Evolutionary conservation across 2,329 filamentous ascomycete species (phyloP), one percentile per base, ranked within the genome.

Genomic region (Neopestalotiopsis sp.): DNA sequence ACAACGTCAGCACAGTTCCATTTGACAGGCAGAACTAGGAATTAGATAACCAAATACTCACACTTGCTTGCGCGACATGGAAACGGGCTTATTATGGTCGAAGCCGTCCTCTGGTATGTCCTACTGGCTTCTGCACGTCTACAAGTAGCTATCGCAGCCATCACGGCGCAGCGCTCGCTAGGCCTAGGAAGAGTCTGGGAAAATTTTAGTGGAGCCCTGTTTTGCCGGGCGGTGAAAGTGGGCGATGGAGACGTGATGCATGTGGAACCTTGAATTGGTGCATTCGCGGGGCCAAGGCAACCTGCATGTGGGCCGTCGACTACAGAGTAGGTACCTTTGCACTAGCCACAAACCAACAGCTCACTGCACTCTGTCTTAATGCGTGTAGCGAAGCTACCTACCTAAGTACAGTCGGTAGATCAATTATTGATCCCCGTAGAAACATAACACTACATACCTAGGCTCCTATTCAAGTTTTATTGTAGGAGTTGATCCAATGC

Each of bases 121-220:
- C 28, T 62, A 32, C 9, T 20, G 59, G 59, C 59, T 62, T 62
- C 59, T 62, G 30, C 30, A 38, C 30, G 57, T 59, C 13, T 14
- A 30, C 13, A 34, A 17, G 30, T 59, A 38, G 24, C 57, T 59
- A 24, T 34, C 10, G 24, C 20, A 24, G 13, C 59, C 34, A 40
- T 62, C 20, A 20, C 45, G 2, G 45, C 53, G 58, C 45, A 62
- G 38, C 38, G 56, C 17, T 34, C 13, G 30, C 42, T 28, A 7
- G 28, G 45, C 6, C 24, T 10, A 6, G 10, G 34, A 42, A 38
- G 20, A 34, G 58, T 68, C 40, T 32, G 38, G 34, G 24, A 73
- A 75, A 76, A 75, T 74, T 76, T 76, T 74, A 69, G 74, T 70
- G 73, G 74, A 63, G 73, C 40, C 67, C 14, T 17, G 71, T 76